phyloP scores from a whole-genome alignment of 352 stramenopile genomes.

The Phytopythium helicoides region DNA sequence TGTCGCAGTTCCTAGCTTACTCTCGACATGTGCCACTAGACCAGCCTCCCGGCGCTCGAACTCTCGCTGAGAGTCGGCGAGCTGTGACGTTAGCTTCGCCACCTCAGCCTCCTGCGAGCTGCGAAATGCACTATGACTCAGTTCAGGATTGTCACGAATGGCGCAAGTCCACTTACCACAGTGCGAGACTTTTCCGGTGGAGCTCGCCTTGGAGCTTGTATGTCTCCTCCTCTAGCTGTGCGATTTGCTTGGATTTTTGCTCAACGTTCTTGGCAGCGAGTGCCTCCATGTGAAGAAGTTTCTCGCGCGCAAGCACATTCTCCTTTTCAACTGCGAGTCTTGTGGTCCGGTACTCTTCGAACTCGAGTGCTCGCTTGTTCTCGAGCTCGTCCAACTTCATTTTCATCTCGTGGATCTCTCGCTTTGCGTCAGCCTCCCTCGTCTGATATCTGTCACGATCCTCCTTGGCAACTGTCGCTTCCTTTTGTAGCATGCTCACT shows the following conservation, averaged over 20 bases:
- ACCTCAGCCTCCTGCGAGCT: conserved; percentile 54
- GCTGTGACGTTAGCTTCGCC: conserved; percentile 48
- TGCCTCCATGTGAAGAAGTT: conserved; percentile 44
- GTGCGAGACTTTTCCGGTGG: conserved; percentile 35
- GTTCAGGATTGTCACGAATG: no score
- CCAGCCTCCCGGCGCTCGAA: conserved; percentile 38
- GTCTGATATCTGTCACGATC: conserved; percentile 65
- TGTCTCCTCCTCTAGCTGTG: conserved; percentile 59
- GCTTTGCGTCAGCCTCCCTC: conserved; percentile 55
- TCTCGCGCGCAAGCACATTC: conserved; percentile 43
- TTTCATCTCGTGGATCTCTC: conserved; percentile 52
- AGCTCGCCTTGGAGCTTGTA: conserved; percentile 57
- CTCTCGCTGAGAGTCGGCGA: conserved; percentile 45
- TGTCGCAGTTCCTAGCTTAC: conserved; percentile 20
- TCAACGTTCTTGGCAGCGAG: conserved; percentile 38
- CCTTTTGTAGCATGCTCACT: conserved; percentile 40
- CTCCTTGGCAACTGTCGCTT: conserved; percentile 40
- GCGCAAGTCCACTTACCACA: conserved; percentile 38
- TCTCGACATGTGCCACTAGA: conserved; percentile 33
- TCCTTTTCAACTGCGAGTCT: conserved; percentile 56
- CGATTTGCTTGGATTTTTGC: conserved; percentile 55
- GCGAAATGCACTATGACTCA: not conserved
- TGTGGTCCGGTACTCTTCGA: conserved; percentile 62
- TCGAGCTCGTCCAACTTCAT: conserved; percentile 75
- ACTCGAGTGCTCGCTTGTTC: conserved; percentile 53